A percentile compares a stretch with the other conserved stretches of the same genome.
Conservation (phyloP, 495 filamentous ascomycete species). For the Aspergillus egyptiacus region DNA sequence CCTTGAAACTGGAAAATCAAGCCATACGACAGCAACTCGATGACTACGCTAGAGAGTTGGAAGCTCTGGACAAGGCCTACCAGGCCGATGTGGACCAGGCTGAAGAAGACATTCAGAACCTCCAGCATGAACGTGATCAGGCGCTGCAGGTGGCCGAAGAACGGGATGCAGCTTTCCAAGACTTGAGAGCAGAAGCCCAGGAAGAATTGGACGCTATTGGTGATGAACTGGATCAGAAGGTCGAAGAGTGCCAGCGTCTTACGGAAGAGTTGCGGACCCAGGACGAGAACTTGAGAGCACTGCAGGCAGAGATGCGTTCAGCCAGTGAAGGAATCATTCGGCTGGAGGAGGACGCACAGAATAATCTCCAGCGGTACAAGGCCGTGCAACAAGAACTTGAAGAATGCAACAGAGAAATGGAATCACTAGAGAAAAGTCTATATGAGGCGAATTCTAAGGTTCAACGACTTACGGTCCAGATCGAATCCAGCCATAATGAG, state of each 20-base stretch:
- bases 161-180: conserved; percentile 72
- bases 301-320: conserved; percentile 86
- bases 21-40: conserved; percentile 71
- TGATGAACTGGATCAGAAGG: conserved; percentile 65
- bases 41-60: conserved; percentile 57
- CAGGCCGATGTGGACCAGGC: conserved; percentile 72
- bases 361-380: conserved; percentile 58
- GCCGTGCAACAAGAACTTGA: conserved; percentile 69
- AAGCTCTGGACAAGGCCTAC: conserved; percentile 57
- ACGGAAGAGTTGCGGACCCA: conserved; percentile 50
- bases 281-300: conserved; percentile 70
- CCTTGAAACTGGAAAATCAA: conserved; percentile 78
- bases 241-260: conserved; percentile 64
- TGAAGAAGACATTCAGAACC: conserved; percentile 70
- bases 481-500: conserved; percentile 86
- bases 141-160: conserved; percentile 71
- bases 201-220: conserved; percentile 81
- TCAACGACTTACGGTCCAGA: conserved; percentile 78
- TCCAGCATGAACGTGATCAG: conserved; percentile 84
- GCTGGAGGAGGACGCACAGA: conserved; percentile 80
- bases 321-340: conserved; percentile 78
- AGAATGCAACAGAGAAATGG: conserved; percentile 70
- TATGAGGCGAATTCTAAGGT: conserved; percentile 78
- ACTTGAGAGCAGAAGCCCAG: conserved; percentile 71
- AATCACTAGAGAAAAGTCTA: conserved; percentile 67